Base-by-base conservation (phyloP, 164 flowering plant genomes). In the Berberis vulgaris region DNA sequence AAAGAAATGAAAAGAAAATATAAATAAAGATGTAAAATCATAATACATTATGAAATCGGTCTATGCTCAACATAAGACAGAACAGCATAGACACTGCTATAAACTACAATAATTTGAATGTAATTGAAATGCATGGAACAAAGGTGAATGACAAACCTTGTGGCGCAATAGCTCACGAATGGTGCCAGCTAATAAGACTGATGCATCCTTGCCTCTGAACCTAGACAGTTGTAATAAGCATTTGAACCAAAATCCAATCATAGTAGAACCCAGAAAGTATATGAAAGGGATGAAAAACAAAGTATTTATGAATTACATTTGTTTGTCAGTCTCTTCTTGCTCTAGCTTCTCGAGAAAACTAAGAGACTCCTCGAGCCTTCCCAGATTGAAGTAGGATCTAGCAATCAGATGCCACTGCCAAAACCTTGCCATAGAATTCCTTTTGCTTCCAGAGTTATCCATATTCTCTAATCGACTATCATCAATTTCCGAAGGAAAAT, bases 361-460 rank as follows among this genome's bases (percentile, higher is more conserved):
- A 66, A 89, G 87, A 65, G 97, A 86, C 64, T 57, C 74, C 81
- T 91, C 96, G 57, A 95, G 89, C 79, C 72, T 86, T 69, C 99
- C 99, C 64, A 85, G 46, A 71, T 77, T 80, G 65, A 87, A 95
- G 65, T 84, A 73, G 45, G 86, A 84, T 81, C 80, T 89, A 1
- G 84, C 62, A 62, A 79, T 84, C 54, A 87, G 63, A 64, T 45
- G 67, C 81, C 76, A 81, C 72, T 91, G 75, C 99, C 99, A 91
- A 6, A 79, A 62, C 73, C 61, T 80, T 45, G 72, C 71, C 69
- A 52, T 39, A 56, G 76, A 65, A 41, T 45, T 67, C 49, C 76
- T 76, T 62, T 57, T 47, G 59, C 57, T 41, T 45, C 65, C 69
- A 69, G 77, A 55, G 26, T 26, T 26, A 26, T 26, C 26, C 26